These are phyloP conservation scores for Trichoderma arundinaceum DNA, from an alignment of 2,329 filamentous ascomycete genomes.

Conservation along the genomic window DNA sequence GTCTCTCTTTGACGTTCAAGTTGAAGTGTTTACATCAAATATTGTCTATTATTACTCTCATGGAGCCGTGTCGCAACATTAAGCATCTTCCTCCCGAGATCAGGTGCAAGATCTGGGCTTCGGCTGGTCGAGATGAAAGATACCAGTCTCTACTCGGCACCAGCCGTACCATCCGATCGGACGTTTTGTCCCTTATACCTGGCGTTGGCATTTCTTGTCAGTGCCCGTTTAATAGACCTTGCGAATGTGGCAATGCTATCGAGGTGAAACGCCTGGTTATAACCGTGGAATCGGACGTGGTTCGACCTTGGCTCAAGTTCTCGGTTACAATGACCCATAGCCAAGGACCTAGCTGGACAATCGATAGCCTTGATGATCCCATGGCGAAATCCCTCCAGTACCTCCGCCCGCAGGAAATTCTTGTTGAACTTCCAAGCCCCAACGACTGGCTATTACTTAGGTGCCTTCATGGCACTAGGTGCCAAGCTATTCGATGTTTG, in stretches of 20 bases:
- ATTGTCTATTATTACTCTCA: too few species aligned
- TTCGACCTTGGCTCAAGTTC: background rate
- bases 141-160: background rate
- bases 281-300: background rate
- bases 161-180: background rate
- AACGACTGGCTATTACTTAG: background rate
- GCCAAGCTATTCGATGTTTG: background rate
- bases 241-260: background rate
- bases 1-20: too few species aligned
- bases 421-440: background rate
- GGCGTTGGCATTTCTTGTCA: background rate
- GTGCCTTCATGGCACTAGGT: background rate
- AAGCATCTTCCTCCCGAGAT: background rate
- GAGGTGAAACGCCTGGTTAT: background rate
- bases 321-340: background rate
- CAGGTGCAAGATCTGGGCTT: background rate
- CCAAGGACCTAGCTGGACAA: background rate
- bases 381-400: background rate
- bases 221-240: background rate
- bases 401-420: background rate
- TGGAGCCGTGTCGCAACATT: background rate
- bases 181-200: background rate
- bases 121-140: background rate
- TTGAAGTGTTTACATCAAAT: too few species aligned
- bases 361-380: background rate